A percentile compares a stretch with the other conserved stretches of the same genome.
These are phyloP conservation scores for Echeveria elegans DNA, from an alignment of 164 flowering plant genomes.

Conservation along the genomic window DNA sequence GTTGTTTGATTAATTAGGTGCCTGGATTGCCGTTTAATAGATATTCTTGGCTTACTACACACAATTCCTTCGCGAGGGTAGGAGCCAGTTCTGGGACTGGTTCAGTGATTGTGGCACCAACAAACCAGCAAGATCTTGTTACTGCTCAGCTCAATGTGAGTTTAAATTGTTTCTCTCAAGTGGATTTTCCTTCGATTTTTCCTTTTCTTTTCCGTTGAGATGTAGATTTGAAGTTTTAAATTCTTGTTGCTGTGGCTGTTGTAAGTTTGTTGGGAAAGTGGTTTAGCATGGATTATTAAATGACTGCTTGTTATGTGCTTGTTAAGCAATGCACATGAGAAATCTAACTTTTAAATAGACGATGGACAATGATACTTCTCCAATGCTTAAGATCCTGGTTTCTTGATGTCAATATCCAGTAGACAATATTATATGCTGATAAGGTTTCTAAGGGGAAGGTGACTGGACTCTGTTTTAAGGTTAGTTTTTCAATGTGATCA, in stretches of 20 bases:
- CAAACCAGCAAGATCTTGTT: slow-evolving; percentile 76
- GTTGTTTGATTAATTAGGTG: slow-evolving; percentile 30
- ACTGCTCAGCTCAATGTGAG: slow-evolving; percentile 72
- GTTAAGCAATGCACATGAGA: background rate
- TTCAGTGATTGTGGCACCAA: slow-evolving; percentile 38
- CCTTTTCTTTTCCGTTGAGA: background rate
- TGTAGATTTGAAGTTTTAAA: background rate
- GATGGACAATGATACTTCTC: background rate
- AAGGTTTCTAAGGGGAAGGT: background rate
- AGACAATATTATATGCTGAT: background rate
- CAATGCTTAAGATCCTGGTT: background rate
- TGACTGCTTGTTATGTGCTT: background rate
- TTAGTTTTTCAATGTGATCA: background rate
- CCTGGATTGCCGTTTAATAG: slow-evolving; percentile 64
- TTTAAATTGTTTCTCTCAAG: background rate
- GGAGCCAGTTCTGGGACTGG: slow-evolving; percentile 56
- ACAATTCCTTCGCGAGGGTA: slow-evolving; percentile 62
- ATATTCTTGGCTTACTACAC: slow-evolving; percentile 91
- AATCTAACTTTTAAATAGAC: background rate
- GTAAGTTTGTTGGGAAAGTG: background rate
- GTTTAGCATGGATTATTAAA: background rate
- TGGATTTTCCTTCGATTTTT: background rate
- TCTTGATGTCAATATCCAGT: background rate
- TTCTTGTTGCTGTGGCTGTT: background rate
- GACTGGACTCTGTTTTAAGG: background rate